These are phyloP conservation scores for Nigrospora osmanthi DNA, from an alignment of 2,329 filamentous ascomycete species.

Conservation along the genomic window DNA sequence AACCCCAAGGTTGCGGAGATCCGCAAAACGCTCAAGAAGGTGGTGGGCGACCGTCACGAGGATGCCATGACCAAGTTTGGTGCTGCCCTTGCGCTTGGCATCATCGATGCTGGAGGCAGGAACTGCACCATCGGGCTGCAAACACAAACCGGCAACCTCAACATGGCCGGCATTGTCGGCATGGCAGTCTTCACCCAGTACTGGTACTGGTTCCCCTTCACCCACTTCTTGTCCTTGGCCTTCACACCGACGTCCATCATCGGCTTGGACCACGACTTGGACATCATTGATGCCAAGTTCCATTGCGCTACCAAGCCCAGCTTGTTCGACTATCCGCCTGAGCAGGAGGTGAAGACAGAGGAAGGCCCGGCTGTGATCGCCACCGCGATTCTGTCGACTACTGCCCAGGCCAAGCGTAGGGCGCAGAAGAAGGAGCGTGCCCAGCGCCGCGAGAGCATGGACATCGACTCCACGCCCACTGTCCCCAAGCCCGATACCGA, in stretches of 20 bases:
- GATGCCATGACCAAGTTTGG: slow-evolving; percentile 99
- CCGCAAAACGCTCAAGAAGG: slow-evolving; percentile 89
- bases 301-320: slow-evolving; percentile 91
- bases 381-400: slow-evolving; percentile 92
- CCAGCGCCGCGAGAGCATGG: slow-evolving; percentile 88
- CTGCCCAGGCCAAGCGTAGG: slow-evolving; percentile 90
- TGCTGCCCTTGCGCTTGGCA: slow-evolving; percentile 85
- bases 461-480: slow-evolving; percentile 73
- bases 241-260: slow-evolving; percentile 98
- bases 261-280: slow-evolving; percentile 85
- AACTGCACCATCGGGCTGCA: slow-evolving; percentile 98
- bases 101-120: slow-evolving; percentile 94
- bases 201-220: slow-evolving; percentile 99
- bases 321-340: slow-evolving; percentile 95
- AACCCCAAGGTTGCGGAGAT: slow-evolving; percentile 92
- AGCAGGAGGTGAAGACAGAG: slow-evolving; percentile 90
- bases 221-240: slow-evolving; percentile 90
- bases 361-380: slow-evolving; percentile 91
- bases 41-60: slow-evolving; percentile 89
- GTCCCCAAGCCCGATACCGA: slow-evolving; percentile 54
- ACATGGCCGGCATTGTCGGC: slow-evolving; percentile 96
- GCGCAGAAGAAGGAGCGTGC: slow-evolving; percentile 92
- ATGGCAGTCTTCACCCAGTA: slow-evolving; percentile 99
- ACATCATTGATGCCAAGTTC: slow-evolving; percentile 92
- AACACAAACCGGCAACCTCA: slow-evolving; percentile 95